These are phyloP conservation scores for Vigna radiata DNA, from an alignment of 306 rosid species.

Conservation along the genomic window DNA sequence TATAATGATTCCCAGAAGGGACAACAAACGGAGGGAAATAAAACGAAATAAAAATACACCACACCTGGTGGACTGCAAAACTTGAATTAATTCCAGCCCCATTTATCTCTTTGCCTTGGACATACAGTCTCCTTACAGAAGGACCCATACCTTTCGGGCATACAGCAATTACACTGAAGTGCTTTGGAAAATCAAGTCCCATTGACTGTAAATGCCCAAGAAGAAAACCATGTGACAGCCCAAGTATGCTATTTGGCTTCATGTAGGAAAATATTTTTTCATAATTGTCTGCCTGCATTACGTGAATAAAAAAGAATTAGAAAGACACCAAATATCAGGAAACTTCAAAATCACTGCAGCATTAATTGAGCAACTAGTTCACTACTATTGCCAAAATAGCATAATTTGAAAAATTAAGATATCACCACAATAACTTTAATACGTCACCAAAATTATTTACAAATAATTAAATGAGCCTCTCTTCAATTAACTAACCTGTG, in stretches of 20 bases:
- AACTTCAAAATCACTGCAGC: not conserved
- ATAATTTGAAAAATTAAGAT: not conserved
- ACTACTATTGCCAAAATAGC: not conserved
- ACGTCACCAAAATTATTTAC: not conserved
- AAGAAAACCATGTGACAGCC: conserved; percentile 98
- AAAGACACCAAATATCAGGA: not conserved
- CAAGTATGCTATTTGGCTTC: conserved; percentile 96
- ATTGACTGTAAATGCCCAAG: conserved; percentile 93
- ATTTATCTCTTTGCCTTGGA: conserved; percentile 94
- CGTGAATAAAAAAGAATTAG: conserved; percentile 34
- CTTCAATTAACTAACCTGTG: conserved; percentile 71
- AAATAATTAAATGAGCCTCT: not conserved
- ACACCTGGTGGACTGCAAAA: conserved; percentile 94
- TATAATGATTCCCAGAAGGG: not conserved
- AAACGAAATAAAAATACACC: not conserved
- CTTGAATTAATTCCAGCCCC: conserved; percentile 99
- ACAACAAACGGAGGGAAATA: not conserved
- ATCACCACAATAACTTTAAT: not conserved
- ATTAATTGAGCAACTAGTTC: not conserved
- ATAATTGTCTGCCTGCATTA: conserved; percentile 94
- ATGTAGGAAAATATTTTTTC: conserved; percentile 79
- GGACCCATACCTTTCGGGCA: conserved; percentile 99
- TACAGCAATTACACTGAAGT: conserved; percentile 93
- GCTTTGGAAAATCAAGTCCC: conserved; percentile 87
- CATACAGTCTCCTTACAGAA: conserved; percentile 95